phyloP scores from a whole-genome alignment of 2,329 filamentous ascomycete genomes.

The Diaporthe vaccinii region DNA sequence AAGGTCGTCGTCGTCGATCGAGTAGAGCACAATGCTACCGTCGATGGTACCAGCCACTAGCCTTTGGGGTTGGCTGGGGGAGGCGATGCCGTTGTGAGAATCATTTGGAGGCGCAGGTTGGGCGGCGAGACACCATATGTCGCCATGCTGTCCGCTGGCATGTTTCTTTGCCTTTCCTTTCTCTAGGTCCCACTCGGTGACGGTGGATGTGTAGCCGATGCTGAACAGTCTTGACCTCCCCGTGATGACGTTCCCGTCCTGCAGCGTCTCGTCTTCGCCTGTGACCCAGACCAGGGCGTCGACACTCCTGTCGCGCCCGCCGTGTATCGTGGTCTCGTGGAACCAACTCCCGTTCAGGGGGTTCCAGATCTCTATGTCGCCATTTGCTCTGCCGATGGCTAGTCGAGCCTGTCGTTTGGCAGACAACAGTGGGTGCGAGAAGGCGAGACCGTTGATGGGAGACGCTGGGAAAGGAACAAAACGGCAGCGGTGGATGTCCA shows the following conservation, averaged over 20 bases:
- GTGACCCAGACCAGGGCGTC: conserved; percentile 94
- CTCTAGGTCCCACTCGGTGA: conserved; percentile 95
- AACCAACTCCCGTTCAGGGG: conserved; percentile 85
- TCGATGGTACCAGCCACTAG: conserved; percentile 91
- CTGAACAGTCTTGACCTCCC: conserved; percentile 92
- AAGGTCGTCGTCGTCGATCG: conserved; percentile 86
- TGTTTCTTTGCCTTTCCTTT: conserved; percentile 83
- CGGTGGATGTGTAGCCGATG: conserved; percentile 90
- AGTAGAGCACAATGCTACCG: conserved; percentile 88
- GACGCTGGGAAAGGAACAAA: conserved; percentile 94
- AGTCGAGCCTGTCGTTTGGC: conserved; percentile 71
- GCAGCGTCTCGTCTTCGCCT: conserved; percentile 80
- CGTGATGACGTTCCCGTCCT: conserved; percentile 70
- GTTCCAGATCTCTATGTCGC: conserved; percentile 98
- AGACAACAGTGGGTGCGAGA: conserved; percentile 79
- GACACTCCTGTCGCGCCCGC: conserved; percentile 87
- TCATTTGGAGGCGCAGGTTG: conserved; percentile 73
- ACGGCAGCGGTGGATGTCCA: conserved; percentile 98
- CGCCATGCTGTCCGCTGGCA: conserved; percentile 91
- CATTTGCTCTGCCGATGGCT: conserved; percentile 92
- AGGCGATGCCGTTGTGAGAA: conserved; percentile 45
- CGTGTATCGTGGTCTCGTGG: conserved; percentile 88
- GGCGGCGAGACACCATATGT: conserved; percentile 95
- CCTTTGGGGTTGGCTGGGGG: conserved; percentile 56
- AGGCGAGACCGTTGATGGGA: conserved; percentile 93